Evolutionary conservation across 2,329 filamentous ascomycete species (phyloP).

Genomic region (Talaromyces sp.): DNA sequence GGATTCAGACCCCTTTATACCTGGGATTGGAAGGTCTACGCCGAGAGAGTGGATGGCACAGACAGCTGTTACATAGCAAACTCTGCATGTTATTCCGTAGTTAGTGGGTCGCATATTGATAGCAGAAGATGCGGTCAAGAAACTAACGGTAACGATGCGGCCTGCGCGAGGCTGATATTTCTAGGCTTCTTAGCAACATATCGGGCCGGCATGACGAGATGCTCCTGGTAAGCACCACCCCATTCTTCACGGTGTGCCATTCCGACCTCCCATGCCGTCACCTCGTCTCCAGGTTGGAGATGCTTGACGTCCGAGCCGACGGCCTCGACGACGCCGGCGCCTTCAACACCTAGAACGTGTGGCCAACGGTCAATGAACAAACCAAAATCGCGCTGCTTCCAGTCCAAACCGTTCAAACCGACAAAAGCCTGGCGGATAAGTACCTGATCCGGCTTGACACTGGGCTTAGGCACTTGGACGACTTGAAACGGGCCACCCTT

Average conservation of each 20-base stretch:
- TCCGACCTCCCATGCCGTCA: background rate
- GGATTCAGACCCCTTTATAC: conserved; percentile 13
- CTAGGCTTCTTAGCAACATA: conserved; percentile 20
- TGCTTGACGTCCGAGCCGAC: conserved; percentile 23
- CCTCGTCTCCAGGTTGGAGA: conserved; percentile 7
- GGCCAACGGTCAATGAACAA: conserved; percentile 25
- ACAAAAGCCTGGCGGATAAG: conserved; percentile 27
- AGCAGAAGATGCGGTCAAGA: background rate
- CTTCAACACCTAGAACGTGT: conserved; percentile 28
- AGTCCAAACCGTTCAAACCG: conserved; percentile 29
- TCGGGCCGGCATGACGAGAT: conserved; percentile 14
- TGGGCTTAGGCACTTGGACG: background rate
- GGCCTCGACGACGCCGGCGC: conserved; percentile 28
- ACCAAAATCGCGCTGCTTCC: conserved; percentile 26
- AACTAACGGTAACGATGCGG: conserved; percentile 15
- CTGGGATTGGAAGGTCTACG: conserved; percentile 1
- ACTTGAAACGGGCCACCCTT: conserved; percentile 8
- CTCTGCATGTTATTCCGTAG: background rate
- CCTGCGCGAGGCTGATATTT: conserved; percentile 24
- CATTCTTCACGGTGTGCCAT: background rate
- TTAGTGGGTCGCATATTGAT: background rate
- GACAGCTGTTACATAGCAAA: conserved; percentile 6
- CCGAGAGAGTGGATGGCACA: conserved; percentile 1
- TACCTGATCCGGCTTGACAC: conserved; percentile 19
- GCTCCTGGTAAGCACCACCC: conserved; percentile 10